Base-by-base conservation (phyloP, 2,329 filamentous ascomycete genomes). In the Stemphylium lycopersici region DNA sequence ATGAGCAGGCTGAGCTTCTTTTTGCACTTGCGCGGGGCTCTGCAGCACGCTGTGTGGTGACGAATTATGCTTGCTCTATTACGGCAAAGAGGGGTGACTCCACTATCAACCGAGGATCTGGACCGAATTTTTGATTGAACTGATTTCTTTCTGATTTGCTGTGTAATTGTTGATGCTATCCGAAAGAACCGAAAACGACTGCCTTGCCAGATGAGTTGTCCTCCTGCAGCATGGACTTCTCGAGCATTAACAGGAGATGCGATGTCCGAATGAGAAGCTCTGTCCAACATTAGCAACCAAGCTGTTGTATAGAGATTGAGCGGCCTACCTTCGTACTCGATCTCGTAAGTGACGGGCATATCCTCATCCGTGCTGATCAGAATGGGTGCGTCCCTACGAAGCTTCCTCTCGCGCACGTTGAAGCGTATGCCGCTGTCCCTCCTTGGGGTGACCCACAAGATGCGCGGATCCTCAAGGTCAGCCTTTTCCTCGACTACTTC, bases 341-440 rank as follows among this genome's bases (percentile, higher is more conserved):
- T 78, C 38, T 83, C 83, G 69, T 91, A 95, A 48, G 81, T 85
- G 8, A 90, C 84, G 3, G 87, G 81, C n/a, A 83, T 74, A 40
- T 91, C 86, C 48, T 90, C 86, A 45, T 87, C 83, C 8, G 76
- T 77, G 2, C 79, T 77, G 13, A 85, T 74, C 11, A 90, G 76
- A 12, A 89, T 71, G 1, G 86, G 84, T 53, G 78, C 76, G 32
- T 79, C 66, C 46, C 73, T 66, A 66, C 72, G 74, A 66, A 76
- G 71, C 37, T 78, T 78, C 49, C 79, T 80, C 68, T 86, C 81
- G 18, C 75, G 77, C 15, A 93, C 87, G 8, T 82, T 81, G 61
- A 95, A 85, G 39, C 83, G 84, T 51, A 95, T 74, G 0, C 90
- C 91, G 16, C 91, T 85, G 52, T 85, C 83, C 62, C 83, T 83